phyloP scores from a whole-genome alignment of 306 rosid genomes.

The Abrus pulchellus region DNA sequence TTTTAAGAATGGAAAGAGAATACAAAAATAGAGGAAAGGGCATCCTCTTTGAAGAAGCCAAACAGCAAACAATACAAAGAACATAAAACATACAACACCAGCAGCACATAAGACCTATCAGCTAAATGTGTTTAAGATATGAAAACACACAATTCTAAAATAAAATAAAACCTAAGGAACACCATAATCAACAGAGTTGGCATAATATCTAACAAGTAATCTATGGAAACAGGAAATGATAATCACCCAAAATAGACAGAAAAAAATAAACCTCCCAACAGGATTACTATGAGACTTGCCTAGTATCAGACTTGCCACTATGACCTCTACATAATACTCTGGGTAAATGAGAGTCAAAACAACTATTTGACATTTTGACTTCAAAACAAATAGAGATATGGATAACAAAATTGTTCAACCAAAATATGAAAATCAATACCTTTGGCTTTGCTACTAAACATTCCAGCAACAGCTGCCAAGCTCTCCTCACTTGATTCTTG shows the following conservation, averaged over 20 bases:
- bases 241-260: constrained; percentile 23
- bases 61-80: neutral
- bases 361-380: constrained; percentile 5
- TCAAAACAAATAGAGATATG: constrained; percentile 19
- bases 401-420: constrained; percentile 20
- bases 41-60: neutral
- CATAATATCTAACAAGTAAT: constrained; percentile 21
- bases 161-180: constrained; percentile 9
- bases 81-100: constrained; percentile 7
- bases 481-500: constrained; percentile 96
- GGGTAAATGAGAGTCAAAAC: constrained; percentile 17
- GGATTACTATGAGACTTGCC: constrained; percentile 31
- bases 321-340: neutral
- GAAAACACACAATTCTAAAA: neutral
- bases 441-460: constrained; percentile 99
- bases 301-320: constrained; percentile 27
- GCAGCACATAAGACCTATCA: constrained; percentile 18
- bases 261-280: constrained; percentile 15
- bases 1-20: constrained; percentile 8
- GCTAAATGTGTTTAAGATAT: neutral
- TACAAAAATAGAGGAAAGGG: constrained; percentile 1
- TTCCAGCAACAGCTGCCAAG: constrained; percentile 98
- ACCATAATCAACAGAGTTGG: neutral
- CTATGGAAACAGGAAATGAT: constrained; percentile 32
- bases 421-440: constrained; percentile 63